Evolutionary conservation across 2,329 filamentous ascomycete species (phyloP).

Genomic region (Ophiostoma sp.): DNA sequence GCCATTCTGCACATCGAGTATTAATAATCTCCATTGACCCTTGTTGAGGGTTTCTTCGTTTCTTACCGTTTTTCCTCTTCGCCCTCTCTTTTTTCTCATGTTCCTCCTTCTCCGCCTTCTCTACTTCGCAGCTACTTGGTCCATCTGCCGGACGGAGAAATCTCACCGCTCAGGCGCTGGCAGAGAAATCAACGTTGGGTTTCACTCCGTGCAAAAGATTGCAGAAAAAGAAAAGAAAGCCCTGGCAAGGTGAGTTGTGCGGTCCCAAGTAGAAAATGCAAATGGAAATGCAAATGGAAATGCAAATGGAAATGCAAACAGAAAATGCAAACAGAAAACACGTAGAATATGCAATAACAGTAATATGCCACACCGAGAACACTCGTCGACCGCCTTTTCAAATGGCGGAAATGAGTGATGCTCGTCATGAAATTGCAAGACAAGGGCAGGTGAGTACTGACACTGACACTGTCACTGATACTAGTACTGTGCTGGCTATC

Average conservation of each 20-base stretch:
- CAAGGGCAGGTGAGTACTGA: not conserved
- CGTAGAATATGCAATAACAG: too few relatives aligned
- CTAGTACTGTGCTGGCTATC: not conserved
- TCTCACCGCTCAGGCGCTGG: slow-evolving; percentile 17
- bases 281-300: not conserved
- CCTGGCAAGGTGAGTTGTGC: not conserved
- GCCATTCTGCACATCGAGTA: not conserved
- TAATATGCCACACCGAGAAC: too few relatives aligned
- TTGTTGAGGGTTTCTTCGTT: not conserved
- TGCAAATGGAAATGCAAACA: not conserved
- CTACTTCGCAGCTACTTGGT: not conserved
- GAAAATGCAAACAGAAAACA: too few relatives aligned
- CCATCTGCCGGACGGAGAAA: slow-evolving; percentile 12
- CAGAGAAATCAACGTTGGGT: not conserved
- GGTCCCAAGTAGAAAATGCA: not conserved
- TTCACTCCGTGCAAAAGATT: not conserved
- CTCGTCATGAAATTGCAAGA: not conserved
- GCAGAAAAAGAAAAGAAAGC: not conserved
- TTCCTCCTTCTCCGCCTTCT: not conserved
- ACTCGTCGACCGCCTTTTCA: not conserved
- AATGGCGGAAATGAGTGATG: not conserved
- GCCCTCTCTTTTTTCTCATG: slow-evolving; percentile 9
- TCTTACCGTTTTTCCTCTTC: not conserved
- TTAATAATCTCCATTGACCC: not conserved
- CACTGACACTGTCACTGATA: too few relatives aligned